Conservation (phyloP, 2,329 filamentous ascomycete species). For the Diplodia corticola region DNA sequence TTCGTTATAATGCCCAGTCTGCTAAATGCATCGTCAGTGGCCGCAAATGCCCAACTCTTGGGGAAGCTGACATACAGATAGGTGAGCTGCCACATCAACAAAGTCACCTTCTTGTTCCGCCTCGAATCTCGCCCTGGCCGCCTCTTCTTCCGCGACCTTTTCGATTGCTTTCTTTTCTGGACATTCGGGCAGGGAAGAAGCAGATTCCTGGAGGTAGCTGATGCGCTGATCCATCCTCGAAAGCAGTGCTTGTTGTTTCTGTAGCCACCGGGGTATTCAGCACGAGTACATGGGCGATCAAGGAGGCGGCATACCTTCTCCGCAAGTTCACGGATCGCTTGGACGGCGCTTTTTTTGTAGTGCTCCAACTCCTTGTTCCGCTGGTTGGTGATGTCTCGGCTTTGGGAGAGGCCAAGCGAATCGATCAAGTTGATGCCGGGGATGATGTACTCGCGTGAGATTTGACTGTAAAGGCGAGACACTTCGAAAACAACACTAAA, state of each 20-base stretch:
- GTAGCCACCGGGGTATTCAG: neutral
- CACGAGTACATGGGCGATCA: neutral
- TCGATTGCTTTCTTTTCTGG: conserved; percentile 1
- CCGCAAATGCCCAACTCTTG: neutral
- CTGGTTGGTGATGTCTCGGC: neutral
- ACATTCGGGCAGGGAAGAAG: neutral
- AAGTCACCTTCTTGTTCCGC: neutral
- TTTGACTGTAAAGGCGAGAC: neutral
- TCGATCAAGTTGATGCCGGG: conserved; percentile 13
- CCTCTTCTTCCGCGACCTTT: neutral
- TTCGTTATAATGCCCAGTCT: neutral
- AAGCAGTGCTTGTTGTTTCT: conserved; percentile 9
- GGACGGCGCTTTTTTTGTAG: neutral
- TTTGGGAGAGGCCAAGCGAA: neutral
- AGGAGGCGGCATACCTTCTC: neutral
- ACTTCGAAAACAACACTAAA: conserved; percentile 16
- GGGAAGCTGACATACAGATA: neutral
- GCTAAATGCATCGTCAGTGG: neutral
- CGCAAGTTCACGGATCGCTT: neutral
- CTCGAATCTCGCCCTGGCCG: neutral
- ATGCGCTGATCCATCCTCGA: conserved; percentile 14
- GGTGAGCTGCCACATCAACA: neutral
- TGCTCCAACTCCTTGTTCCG: neutral
- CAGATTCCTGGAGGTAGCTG: neutral
- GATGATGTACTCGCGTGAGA: conserved; percentile 19